Conservation (phyloP, 2,329 filamentous ascomycete species). For the Microsporum audouinii region DNA sequence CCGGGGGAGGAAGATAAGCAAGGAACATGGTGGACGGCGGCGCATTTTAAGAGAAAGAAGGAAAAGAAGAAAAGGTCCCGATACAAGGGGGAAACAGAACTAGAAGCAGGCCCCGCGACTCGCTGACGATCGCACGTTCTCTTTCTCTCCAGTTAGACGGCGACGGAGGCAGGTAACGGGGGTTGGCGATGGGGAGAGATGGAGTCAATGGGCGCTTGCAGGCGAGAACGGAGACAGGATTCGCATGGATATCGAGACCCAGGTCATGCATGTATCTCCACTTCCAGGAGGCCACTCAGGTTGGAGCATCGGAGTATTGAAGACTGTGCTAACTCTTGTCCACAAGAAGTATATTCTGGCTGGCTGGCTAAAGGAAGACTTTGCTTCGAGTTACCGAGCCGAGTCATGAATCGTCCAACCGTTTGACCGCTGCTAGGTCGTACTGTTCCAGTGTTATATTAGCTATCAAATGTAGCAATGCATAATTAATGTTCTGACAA, state of each 20-base stretch:
- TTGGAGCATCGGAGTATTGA: background rate
- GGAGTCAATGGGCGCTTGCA: background rate
- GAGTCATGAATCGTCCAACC: background rate
- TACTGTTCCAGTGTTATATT: background rate
- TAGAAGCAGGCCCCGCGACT: background rate
- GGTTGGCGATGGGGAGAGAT: background rate
- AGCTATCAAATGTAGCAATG: background rate
- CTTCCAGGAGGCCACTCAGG: background rate
- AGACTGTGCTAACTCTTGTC: background rate
- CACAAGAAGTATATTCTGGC: background rate
- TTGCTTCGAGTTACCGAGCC: background rate
- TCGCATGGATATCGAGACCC: slow-evolving; percentile 1
- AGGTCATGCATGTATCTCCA: slow-evolving; percentile 1
- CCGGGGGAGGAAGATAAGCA: background rate
- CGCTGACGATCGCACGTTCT: slow-evolving; percentile 1
- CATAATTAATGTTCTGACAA: background rate
- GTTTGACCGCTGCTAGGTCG: background rate
- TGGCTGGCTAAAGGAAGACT: background rate
- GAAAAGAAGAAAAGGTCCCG: background rate
- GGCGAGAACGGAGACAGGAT: slow-evolving; percentile 1
- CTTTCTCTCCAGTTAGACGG: background rate
- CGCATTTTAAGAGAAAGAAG: background rate
- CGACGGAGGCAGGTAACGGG: background rate
- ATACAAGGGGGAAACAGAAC: background rate
- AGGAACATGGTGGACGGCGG: background rate